Base-by-base conservation (phyloP, 2,329 filamentous ascomycete genomes). In the Cercospora brassicicola region DNA sequence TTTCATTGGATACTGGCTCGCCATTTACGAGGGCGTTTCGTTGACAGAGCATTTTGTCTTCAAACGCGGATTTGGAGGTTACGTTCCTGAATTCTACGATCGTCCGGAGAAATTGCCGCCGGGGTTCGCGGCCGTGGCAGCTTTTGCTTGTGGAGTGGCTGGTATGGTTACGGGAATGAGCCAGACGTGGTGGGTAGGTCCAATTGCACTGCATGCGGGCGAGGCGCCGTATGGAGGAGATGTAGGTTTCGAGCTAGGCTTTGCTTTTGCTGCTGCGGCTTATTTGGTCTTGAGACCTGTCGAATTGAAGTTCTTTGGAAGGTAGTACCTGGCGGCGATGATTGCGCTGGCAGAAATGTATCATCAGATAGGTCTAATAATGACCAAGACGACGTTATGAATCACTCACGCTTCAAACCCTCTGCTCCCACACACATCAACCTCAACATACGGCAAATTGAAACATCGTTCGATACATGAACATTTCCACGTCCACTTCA, bases 91-190 rank as follows among this genome's bases (percentile, higher is more conserved):
- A 51, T 77, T 84, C 69, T 91, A 90, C 76, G 84, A 88, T 70
- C 81, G 86, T 64, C 83, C 85, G 0, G 75, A 79, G 0, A 84
- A 84, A 61, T 83, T 92, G 0, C 90, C 90, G 0, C 83, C 86
- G 0, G 87, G 89, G 9, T 82, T 90, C 59, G 89, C 90, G 0
- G 89, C 90, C 4, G 72, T 88, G 10, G 72, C 83, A 1, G 88
- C 90, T 0, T 92, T 92, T 78, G 82, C 82, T 73, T 85, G 86
- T 64, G 90, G 90, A 61, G 79, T 90, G 45, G 82, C 84, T 13
- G 90, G 90, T 13, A 89, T 90, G 73, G 84, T 91, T 2, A 81
- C 87, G 7, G 90, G 90, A 5, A 92, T 92, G 89, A 85, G 85
- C 18, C 90, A 93, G 78, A 78, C 82, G 0, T 93, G 90, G 89